Evolutionary conservation across 2,329 filamentous ascomycete genomes (phyloP), one percentile per base, ranked within the genome.

Genomic region (Colletotrichum tabaci): DNA sequence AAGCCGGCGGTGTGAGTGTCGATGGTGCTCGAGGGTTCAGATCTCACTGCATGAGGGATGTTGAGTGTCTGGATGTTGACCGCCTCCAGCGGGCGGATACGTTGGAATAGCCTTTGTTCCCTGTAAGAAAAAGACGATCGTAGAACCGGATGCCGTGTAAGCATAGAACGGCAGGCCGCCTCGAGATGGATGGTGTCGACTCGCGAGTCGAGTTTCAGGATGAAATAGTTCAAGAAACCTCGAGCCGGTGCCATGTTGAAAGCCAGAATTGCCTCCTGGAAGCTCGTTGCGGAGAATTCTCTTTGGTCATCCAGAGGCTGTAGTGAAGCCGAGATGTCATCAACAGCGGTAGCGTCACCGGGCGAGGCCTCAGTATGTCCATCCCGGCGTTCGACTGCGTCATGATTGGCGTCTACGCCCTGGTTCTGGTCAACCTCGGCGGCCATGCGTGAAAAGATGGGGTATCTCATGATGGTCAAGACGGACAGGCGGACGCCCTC

Each of bases 211-310:
- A 61, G 21, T 16, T 30, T 61, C 42, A 47, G n/a, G 42, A 61
- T 8, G 42, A 49, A 61, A 35, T 47, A 61, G 16, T 61, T 47
- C 21, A 61, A 18, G 21, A 61, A 61, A 1, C 42, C 42, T 61
- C 42, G 40, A 7, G 13, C 21, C 4, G 57, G 40, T 49, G 42
- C 16, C 40, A 47, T 49, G 15, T 47, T 61, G 23, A 61, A 61
- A 61, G 21, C 6, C 42, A 47, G 12, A 2, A 61, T 5, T 49
- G 40, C 23, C 21, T 61, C 13, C 42, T 47, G 57, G 15, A 46
- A 61, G 42, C 42, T 61, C 23, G 57, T 61, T 7, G 42, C 21
- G 18, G 42, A 42, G 13, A 47, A 61, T 49, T 35, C 57, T 5
- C 49, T 35, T n/a, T 12, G 42, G n/a, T 10, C 15, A 47, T 35